A percentile compares a stretch with the other conserved stretches of the same genome.
Evolutionary conservation across 805 yeast genomes (phyloP).

Genomic region (Ogataea nitratoaversa): DNA sequence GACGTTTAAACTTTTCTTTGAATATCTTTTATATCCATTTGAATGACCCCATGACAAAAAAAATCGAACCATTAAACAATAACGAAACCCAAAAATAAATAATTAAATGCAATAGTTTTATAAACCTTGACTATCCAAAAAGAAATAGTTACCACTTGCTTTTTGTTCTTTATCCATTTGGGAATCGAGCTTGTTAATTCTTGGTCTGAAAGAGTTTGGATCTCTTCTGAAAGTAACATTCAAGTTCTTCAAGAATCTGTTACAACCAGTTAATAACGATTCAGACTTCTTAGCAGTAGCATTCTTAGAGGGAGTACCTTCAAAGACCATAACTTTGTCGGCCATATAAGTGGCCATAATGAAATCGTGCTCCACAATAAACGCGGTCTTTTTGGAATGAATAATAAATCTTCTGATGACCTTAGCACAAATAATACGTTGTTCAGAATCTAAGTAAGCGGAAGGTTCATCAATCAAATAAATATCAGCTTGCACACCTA

Average conservation of each 20-base stretch:
- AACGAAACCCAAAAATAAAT: conserved; percentile 4
- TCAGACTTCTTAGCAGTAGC: conserved; percentile 89
- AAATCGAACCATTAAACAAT: conserved; percentile 1
- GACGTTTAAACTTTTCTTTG: too few relatives aligned
- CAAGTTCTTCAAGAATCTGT: conserved; percentile 92
- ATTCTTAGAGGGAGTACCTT: conserved; percentile 85
- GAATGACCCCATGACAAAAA: not conserved
- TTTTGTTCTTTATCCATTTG: conserved; percentile 99
- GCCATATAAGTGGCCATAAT: conserved; percentile 99
- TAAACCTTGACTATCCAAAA: conserved; percentile 66
- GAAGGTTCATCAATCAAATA: conserved; percentile 98
- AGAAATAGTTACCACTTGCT: conserved; percentile 87
- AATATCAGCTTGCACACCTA: conserved; percentile 94
- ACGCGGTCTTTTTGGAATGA: conserved; percentile 98
- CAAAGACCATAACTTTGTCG: conserved; percentile 97
- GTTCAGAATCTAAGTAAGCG: conserved; percentile 98
- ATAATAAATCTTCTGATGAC: conserved; percentile 95
- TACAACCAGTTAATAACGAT: conserved; percentile 93
- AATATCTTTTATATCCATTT: too few relatives aligned
- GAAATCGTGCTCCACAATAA: conserved; percentile 99
- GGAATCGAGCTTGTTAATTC: conserved; percentile 95
- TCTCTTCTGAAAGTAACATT: conserved; percentile 99
- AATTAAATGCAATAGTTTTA: conserved; percentile 10
- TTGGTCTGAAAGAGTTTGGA: conserved; percentile 96
- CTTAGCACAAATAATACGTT: conserved; percentile 98